Base-by-base conservation (phyloP, 2,329 filamentous ascomycete genomes). In the Lasiodiplodia sp. region DNA sequence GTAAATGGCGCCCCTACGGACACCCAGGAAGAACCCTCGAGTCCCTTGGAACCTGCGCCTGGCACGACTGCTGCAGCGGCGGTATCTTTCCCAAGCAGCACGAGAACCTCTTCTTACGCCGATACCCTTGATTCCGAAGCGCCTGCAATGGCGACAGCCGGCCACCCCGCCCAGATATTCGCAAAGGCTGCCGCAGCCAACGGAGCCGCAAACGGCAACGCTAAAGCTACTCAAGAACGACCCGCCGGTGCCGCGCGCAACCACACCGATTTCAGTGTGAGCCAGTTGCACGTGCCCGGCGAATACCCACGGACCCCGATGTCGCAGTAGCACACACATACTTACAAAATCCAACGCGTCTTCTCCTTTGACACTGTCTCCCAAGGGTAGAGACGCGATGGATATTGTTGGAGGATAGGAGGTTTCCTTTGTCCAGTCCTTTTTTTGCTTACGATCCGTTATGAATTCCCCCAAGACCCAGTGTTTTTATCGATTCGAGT, bases 281-380 rank as follows among this genome's bases (percentile, higher is more conserved):
- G 88, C 67, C 86, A 90, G 74, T 79, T 93, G 63, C 89, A 91
- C 74, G 86, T 93, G 21, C 91, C 91, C 3, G 91, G 91, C 12
- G 85, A 90, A 72, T 93, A 86, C 75, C 89, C 89, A 11, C 44
- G 60, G n/a, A 64, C 21, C 47, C 37, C 64, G 16, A 56, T 66
- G n/a, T 56, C 51, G 37, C 64, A 47, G 25, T 66, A 57, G 52
- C 53, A 10, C 4, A 49, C 23, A 1, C 34, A 47, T 37, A 21
- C 14, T n/a, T 8, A 49, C 12, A 34, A 2, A 21, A 5, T 53
- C 52, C 51, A 37, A 12, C 16, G 12, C 14, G n/a, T 31, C 7
- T n/a, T 44, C 37, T 66, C 16, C 37, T 31, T 66, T 49, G 34
- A 31, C 40, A 47, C 44, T 47, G 16, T 40, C 3, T 37, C 31